A percentile compares a stretch with the other conserved stretches of the same genome.
These are phyloP conservation scores for Colletotrichum filicis DNA, from an alignment of 2,329 filamentous ascomycete species.

Conservation along the genomic window DNA sequence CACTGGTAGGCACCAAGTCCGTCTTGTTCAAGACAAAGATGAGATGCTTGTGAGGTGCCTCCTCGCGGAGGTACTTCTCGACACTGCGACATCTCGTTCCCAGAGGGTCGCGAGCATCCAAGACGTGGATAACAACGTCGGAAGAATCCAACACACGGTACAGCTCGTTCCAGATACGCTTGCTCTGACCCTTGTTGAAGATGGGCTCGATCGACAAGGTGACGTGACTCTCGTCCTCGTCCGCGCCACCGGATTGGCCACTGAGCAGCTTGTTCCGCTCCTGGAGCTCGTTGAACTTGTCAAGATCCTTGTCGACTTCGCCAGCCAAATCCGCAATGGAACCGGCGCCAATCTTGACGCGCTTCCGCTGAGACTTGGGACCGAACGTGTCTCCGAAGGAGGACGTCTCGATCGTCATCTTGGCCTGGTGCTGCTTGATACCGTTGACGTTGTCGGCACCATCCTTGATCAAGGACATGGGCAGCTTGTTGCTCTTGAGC, in stretches of 20 bases:
- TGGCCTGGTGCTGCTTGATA: slow-evolving; percentile 90
- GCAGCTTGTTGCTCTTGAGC: slow-evolving; percentile 96
- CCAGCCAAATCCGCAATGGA: slow-evolving; percentile 85
- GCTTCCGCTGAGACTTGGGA: slow-evolving; percentile 91
- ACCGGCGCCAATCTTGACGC: slow-evolving; percentile 87
- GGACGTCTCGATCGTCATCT: slow-evolving; percentile 89
- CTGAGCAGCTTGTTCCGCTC: slow-evolving; percentile 83
- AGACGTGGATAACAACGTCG: slow-evolving; percentile 94
- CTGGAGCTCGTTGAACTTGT: slow-evolving; percentile 81
- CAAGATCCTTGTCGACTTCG: slow-evolving; percentile 82
- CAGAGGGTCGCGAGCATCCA: slow-evolving; percentile 89
- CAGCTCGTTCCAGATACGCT: slow-evolving; percentile 96
- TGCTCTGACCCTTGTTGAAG: slow-evolving; percentile 94
- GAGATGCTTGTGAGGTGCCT: slow-evolving; percentile 96
- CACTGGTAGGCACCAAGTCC: slow-evolving; percentile 90
- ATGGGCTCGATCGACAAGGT: slow-evolving; percentile 83
- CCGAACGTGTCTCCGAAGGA: slow-evolving; percentile 93
- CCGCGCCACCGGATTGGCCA: slow-evolving; percentile 72
- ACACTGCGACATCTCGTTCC: slow-evolving; percentile 83
- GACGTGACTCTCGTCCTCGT: slow-evolving; percentile 59
- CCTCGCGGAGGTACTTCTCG: slow-evolving; percentile 92
- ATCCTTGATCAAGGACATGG: slow-evolving; percentile 93
- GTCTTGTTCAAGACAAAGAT: slow-evolving; percentile 92
- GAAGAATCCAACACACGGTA: slow-evolving; percentile 96
- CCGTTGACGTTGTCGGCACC: slow-evolving; percentile 77